Evolutionary conservation across 2,329 filamentous ascomycete species (phyloP).

Genomic region (Hymenoscyphus linearis): DNA sequence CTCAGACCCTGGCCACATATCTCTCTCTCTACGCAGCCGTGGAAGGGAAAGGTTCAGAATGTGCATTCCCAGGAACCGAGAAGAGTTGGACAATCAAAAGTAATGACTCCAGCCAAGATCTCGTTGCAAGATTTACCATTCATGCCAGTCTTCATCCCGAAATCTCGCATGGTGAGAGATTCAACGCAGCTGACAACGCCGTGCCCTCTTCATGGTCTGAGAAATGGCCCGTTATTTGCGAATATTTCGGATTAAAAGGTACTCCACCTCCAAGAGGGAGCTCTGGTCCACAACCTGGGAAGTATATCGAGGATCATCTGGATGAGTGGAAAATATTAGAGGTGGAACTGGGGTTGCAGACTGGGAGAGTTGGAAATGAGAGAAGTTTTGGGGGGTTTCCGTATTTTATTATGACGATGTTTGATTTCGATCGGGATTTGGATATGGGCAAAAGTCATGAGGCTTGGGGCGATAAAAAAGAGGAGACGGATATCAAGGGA

Average conservation of each 20-base stretch:
- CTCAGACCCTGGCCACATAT: conserved; percentile 37
- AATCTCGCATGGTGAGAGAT: conserved; percentile 34
- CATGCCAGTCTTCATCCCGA: conserved; percentile 38
- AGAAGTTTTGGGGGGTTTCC: conserved; percentile 37
- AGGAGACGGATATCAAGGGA: conserved; percentile 29
- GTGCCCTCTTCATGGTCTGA: conserved; percentile 35
- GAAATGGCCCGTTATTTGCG: conserved; percentile 42
- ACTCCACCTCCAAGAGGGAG: conserved; percentile 30
- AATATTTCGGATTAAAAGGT: conserved; percentile 42
- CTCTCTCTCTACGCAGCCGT: conserved; percentile 35
- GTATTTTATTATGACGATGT: conserved; percentile 39
- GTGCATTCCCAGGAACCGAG: conserved; percentile 35
- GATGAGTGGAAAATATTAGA: conserved; percentile 32
- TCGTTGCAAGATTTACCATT: conserved; percentile 37
- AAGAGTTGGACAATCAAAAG: conserved; percentile 32
- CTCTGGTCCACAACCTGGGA: conserved; percentile 31
- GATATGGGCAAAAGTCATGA: conserved; percentile 41
- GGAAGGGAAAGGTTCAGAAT: conserved; percentile 33
- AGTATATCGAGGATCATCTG: conserved; percentile 33
- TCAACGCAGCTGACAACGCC: conserved; percentile 39
- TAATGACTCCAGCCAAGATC: conserved; percentile 36
- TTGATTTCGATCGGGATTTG: conserved; percentile 41
- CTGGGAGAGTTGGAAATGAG: conserved; percentile 36
- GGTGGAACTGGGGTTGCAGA: conserved; percentile 34
- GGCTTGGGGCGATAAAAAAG: conserved; percentile 37